Evolutionary conservation across 148 eudicot species (phyloP), one percentile per base, ranked within the genome.

Genomic region (Camellia lanceoleosa): DNA sequence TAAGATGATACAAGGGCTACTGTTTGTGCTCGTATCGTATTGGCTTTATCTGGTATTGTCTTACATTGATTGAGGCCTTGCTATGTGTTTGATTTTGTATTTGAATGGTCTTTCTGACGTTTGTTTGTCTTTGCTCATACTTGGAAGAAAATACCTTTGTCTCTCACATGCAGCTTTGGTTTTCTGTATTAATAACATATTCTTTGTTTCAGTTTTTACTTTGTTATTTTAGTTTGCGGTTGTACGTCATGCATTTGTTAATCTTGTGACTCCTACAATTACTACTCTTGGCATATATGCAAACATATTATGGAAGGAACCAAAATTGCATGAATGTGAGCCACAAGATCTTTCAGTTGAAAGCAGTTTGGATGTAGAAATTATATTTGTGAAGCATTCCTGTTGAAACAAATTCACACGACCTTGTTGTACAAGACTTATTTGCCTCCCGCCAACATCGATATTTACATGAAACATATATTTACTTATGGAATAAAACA

Each of bases 1-100:
- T 88, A 71, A 83, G 58, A 51, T 66, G 65, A 7, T 75, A 16
- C 20, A 46, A 55, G 51, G 73, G 66, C 59, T 54, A 15, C 23
- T 23, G 73, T 38, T n/a, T 74, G 44, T 74, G 52, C 59, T 54
- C 0, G 47, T 47, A 14, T 9, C 15, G n/a, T 76, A 66, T 49
- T 63, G 20, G 75, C 75, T 72, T 23, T 19, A 3, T 54, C 61
- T 19, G 61, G 75, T 54, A 38, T 38, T 64, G 61, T 23, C 7
- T 15, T 47, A 6, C 15, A 9, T 41, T 49, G 70, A 63, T 51
- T 43, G 71, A 49, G 70, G 54, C 11, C 8, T 63, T 76, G 19
- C 58, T 56, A 44, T 6, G 70, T 63, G 56, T 60, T 60, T 77
- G 61, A 77, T 64, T 65, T 47, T 20, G 23, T 6, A 12, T 20